Evolutionary conservation across 345 rosid genomes (phyloP).

Genomic region (Gynandropsis gynandra): DNA sequence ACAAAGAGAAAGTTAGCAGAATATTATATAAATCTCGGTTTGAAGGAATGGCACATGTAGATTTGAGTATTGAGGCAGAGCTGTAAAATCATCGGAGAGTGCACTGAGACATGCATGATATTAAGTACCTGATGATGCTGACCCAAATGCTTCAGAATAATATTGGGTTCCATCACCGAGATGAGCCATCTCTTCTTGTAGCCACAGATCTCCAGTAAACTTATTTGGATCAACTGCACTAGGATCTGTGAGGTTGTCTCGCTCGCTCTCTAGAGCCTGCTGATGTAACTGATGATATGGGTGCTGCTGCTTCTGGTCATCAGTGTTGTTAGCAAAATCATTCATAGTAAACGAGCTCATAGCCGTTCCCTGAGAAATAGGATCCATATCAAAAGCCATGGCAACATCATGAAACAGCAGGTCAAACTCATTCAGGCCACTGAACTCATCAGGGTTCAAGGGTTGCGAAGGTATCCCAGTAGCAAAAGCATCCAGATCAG

Average conservation of each 20-base stretch:
- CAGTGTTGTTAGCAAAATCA: conserved; percentile 10
- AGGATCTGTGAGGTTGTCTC: conserved; percentile 22
- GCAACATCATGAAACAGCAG: conserved; percentile 22
- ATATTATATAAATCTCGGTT: conserved; percentile 6
- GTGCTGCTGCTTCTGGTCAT: conserved; percentile 7
- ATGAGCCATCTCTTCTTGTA: conserved; percentile 19
- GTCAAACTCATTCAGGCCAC: conserved; percentile 20
- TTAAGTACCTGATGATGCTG: conserved; percentile 27
- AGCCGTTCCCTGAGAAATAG: conserved; percentile 15
- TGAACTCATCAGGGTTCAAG: conserved; percentile 20
- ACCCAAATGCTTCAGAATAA: conserved; percentile 14
- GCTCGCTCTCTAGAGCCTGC: conserved; percentile 12
- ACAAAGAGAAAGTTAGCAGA: not conserved
- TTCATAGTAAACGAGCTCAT: conserved; percentile 5
- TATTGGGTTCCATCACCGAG: conserved; percentile 17
- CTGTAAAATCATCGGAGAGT: not conserved
- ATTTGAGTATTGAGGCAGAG: not conserved
- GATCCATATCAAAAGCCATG: conserved; percentile 25
- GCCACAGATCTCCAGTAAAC: conserved; percentile 17
- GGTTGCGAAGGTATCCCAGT: conserved; percentile 9
- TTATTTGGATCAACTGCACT: conserved; percentile 14
- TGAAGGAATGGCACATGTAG: conserved; percentile 6
- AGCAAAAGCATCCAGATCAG: conserved; percentile 28
- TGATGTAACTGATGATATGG: conserved; percentile 13
- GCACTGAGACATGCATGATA: conserved; percentile 9